Evolutionary conservation across 1,139 yeast genomes (phyloP).

Genomic region (Debaryomyces fabryi): DNA sequence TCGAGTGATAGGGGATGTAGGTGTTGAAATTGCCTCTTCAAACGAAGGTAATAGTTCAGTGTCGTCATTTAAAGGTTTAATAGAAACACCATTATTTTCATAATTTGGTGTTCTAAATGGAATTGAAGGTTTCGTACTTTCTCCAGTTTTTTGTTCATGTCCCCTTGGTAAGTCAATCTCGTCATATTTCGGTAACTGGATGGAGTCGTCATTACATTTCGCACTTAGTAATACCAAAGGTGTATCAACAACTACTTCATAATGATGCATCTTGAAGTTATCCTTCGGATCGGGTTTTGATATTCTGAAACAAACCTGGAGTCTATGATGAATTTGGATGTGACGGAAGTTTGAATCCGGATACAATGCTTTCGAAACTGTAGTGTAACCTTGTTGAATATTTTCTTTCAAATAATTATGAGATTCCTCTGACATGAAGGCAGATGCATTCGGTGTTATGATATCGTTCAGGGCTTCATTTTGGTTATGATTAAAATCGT

Average conservation of each 20-base stretch:
- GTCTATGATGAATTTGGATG: conserved; percentile 70
- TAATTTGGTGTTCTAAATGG: conserved; percentile 41
- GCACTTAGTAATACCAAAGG: conserved; percentile 76
- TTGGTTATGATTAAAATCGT: conserved; percentile 17
- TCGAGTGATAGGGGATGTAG: conserved; percentile 36
- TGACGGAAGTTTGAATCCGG: conserved; percentile 77
- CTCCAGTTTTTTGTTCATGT: background rate
- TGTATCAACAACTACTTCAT: conserved; percentile 87
- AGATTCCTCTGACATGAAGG: conserved; percentile 31
- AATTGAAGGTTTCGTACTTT: conserved; percentile 11
- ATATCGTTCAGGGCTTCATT: conserved; percentile 24
- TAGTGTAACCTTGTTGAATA: conserved; percentile 42
- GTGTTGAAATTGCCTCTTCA: conserved; percentile 53
- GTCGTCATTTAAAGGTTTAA: conserved; percentile 30
- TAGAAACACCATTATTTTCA: conserved; percentile 41
- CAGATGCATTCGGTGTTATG: conserved; percentile 34
- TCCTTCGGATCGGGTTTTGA: conserved; percentile 66
- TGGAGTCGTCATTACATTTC: conserved; percentile 66
- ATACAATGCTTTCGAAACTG: conserved; percentile 44
- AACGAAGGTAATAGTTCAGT: conserved; percentile 54
- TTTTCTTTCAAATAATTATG: conserved; percentile 29
- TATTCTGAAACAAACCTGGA: conserved; percentile 78
- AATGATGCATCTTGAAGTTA: conserved; percentile 68
- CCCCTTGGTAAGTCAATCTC: conserved; percentile 22
- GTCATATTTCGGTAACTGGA: conserved; percentile 70